These are phyloP conservation scores for Hibiscus trionum DNA, from an alignment of 345 rosid genomes.

Conservation along the genomic window DNA sequence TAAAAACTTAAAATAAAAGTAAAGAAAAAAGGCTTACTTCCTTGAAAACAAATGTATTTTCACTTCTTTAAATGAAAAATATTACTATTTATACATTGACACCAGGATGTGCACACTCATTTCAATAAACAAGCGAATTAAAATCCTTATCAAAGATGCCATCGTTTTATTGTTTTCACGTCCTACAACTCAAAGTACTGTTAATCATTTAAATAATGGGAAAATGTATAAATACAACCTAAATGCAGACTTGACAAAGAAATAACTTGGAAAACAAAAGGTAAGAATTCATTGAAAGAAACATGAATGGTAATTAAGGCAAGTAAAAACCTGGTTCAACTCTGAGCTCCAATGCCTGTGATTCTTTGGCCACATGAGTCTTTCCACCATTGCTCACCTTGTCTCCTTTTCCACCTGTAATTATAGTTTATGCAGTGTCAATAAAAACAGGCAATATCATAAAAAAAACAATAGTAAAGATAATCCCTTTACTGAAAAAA, in stretches of 20 bases:
- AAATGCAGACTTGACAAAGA: background rate
- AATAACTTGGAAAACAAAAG: constrained; percentile 3
- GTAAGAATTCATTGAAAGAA: background rate
- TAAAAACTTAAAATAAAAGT: background rate
- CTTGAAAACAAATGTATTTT: background rate
- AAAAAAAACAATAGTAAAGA: background rate
- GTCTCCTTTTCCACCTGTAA: constrained; percentile 41
- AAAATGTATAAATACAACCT: background rate
- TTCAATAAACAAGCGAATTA: background rate
- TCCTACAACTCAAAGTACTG: background rate
- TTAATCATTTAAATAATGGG: background rate
- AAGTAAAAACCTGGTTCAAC: constrained; percentile 46
- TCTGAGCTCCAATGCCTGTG: constrained; percentile 50
- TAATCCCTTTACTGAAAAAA: background rate
- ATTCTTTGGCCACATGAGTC: constrained; percentile 34
- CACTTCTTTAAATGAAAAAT: background rate
- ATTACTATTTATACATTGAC: background rate
- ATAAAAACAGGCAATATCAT: constrained; percentile 7
- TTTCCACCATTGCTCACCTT: constrained; percentile 33
- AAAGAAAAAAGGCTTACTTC: background rate
- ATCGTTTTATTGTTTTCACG: background rate
- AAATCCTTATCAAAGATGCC: background rate
- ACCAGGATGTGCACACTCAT: background rate
- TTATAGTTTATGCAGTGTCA: background rate
- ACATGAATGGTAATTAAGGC: background rate